Evolutionary conservation across 805 yeast species (phyloP).

Genomic region (Vanderwaltozyma yarrowii): DNA sequence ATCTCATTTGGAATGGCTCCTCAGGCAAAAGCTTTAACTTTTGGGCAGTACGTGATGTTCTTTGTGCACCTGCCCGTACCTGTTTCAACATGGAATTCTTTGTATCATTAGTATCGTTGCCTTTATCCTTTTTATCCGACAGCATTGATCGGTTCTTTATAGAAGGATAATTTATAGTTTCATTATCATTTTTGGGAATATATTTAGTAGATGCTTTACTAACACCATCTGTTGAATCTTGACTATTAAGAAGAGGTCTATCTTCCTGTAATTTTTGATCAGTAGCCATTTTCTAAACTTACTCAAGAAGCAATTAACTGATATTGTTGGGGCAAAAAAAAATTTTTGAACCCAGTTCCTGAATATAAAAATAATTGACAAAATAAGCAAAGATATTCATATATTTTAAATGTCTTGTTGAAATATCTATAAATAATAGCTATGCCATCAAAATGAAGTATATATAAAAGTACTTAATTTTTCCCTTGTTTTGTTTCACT

Average conservation of each 20-base stretch:
- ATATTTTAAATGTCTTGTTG: too few relatives aligned
- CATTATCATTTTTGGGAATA: neutral
- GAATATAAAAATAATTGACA: too few relatives aligned
- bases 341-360: too few relatives aligned
- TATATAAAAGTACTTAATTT: too few relatives aligned
- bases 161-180: neutral
- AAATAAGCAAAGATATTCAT: too few relatives aligned
- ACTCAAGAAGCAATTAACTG: too few relatives aligned
- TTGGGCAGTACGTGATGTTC: conserved; percentile 66
- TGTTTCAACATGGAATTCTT: neutral
- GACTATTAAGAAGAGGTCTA: neutral
- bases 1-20: conserved; percentile 30
- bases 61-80: conserved; percentile 44
- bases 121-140: too few relatives aligned
- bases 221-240: neutral
- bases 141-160: neutral
- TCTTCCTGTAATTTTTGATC: neutral
- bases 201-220: conserved; percentile 2
- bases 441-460: too few relatives aligned
- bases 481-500: too few relatives aligned
- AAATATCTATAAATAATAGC: too few relatives aligned
- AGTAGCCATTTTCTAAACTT: too few relatives aligned
- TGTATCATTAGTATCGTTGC: neutral
- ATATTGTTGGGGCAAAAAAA: too few relatives aligned
- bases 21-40: conserved; percentile 64